These are phyloP conservation scores for Aspergillus arachidicola DNA, from an alignment of 2,329 filamentous ascomycete genomes.

Conservation along the genomic window DNA sequence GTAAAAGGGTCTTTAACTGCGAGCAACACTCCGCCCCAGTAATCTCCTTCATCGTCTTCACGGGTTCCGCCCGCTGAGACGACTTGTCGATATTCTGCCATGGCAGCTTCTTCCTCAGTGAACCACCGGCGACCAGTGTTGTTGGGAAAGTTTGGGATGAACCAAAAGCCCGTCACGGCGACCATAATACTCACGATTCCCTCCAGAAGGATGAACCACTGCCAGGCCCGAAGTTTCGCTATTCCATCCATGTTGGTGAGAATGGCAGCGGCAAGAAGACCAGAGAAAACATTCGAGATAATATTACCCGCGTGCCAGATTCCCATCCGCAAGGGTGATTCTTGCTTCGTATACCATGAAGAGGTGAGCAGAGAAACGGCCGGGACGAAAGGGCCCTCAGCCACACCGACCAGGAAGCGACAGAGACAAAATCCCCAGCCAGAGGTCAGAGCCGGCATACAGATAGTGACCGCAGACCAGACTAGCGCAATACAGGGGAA, in stretches of 20 bases:
- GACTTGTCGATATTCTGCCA: background rate
- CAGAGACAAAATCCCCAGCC: conserved; percentile 16
- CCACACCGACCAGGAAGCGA: conserved; percentile 12
- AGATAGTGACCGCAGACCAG: conserved; percentile 15
- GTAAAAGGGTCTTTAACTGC: background rate
- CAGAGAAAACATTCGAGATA: background rate
- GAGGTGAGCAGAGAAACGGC: background rate
- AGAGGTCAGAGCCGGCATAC: conserved; percentile 11
- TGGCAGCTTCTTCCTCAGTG: background rate
- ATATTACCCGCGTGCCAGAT: background rate
- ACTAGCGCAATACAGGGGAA: conserved; percentile 12
- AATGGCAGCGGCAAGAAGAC: background rate
- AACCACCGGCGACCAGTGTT: background rate
- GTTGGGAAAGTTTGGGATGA: background rate
- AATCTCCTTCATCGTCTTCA: background rate
- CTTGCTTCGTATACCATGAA: background rate
- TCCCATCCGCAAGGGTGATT: background rate
- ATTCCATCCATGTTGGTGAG: background rate
- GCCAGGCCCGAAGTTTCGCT: background rate
- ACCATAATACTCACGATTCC: background rate
- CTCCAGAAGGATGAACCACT: background rate
- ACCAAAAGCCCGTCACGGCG: background rate
- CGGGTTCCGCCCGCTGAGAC: background rate
- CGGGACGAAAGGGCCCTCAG: conserved; percentile 4
- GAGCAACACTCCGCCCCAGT: background rate